Conservation (phyloP, 2,329 filamentous ascomycete genomes). For the Chaetomiaceae sp. region DNA sequence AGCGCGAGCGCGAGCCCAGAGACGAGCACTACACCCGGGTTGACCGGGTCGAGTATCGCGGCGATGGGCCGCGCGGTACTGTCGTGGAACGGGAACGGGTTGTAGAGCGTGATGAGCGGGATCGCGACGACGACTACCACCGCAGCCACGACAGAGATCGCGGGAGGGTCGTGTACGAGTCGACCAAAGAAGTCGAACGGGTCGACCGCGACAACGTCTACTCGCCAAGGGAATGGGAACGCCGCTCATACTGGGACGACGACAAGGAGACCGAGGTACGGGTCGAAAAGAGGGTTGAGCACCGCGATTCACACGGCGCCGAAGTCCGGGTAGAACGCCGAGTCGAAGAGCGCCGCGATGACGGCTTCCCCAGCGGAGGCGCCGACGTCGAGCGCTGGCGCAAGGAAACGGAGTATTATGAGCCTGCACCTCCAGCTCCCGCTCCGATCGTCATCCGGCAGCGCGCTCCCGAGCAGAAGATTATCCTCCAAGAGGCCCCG, state of each 20-base stretch:
- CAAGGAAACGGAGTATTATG: slow-evolving; percentile 60
- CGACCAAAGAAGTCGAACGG: slow-evolving; percentile 40
- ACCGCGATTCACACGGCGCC: slow-evolving; percentile 39
- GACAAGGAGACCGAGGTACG: slow-evolving; percentile 41
- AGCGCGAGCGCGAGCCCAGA: slow-evolving; percentile 26
- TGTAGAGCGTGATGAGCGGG: slow-evolving; percentile 30
- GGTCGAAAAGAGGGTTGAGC: slow-evolving; percentile 40
- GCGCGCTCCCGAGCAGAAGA: slow-evolving; percentile 44
- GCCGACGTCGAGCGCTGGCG: slow-evolving; percentile 56
- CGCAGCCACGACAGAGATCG: slow-evolving; percentile 33
- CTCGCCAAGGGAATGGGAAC: slow-evolving; percentile 30
- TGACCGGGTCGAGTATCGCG: slow-evolving; percentile 28
- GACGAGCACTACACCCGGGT: slow-evolving; percentile 27
- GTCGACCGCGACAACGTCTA: slow-evolving; percentile 33
- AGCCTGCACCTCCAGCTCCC: slow-evolving; percentile 43
- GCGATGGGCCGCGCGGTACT: slow-evolving; percentile 18
- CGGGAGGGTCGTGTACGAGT: slow-evolving; percentile 41
- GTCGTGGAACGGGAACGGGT: slow-evolving; percentile 22
- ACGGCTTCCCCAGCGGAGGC: slow-evolving; percentile 24
- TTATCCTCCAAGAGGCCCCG: slow-evolving; percentile 45
- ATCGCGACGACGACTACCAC: slow-evolving; percentile 37
- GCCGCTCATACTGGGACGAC: slow-evolving; percentile 34
- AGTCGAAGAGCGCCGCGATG: slow-evolving; percentile 47
- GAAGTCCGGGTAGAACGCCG: slow-evolving; percentile 54
- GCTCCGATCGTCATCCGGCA: slow-evolving; percentile 41